Conservation (phyloP, 306 rosid species). For the Begonia fuchsioides region DNA sequence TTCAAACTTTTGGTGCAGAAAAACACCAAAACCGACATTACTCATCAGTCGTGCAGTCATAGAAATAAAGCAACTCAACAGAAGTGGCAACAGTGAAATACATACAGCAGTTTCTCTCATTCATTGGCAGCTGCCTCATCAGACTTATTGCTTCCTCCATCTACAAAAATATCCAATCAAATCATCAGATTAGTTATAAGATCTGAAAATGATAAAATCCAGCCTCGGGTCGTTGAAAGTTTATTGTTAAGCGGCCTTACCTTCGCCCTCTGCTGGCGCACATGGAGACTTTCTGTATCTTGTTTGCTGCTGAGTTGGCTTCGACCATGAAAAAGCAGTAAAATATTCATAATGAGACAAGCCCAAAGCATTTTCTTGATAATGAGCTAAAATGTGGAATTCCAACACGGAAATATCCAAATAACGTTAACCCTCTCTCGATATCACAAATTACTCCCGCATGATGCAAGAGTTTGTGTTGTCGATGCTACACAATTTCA, state of each 20-base stretch:
- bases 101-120: conserved; percentile 22
- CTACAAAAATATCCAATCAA: conserved; percentile 12
- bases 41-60: not conserved
- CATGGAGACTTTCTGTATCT: conserved; percentile 84
- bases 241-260: conserved; percentile 19
- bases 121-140: conserved; percentile 46
- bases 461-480: no score
- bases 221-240: not conserved
- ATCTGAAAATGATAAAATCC: no score
- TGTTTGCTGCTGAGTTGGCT: conserved; percentile 97
- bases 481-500: no score
- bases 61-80: not conserved
- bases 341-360: not conserved
- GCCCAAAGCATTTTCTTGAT: no score
- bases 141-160: conserved; percentile 50
- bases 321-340: not conserved
- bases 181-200: not conserved
- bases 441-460: no score
- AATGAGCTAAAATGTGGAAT: no score
- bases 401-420: no score
- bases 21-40: no score
- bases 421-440: no score
- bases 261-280: conserved; percentile 76
- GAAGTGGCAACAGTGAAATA: not conserved
- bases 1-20: no score